Evolutionary conservation across 192 early-diverging fungal species (phyloP).

Genomic region (Coemansia sp.): DNA sequence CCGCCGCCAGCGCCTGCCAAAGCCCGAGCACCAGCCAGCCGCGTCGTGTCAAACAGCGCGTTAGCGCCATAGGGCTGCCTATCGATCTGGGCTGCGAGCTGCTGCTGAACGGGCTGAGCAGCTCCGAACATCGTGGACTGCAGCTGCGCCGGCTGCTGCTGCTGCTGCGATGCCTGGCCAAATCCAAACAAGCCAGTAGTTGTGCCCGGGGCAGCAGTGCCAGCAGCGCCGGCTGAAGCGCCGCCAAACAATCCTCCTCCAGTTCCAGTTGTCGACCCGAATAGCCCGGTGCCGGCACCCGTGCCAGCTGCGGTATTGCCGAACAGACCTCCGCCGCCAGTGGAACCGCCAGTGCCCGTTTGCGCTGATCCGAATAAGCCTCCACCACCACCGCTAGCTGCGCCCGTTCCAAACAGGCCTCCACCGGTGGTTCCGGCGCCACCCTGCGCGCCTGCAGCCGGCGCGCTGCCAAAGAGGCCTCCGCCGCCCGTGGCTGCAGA

Average conservation of each 20-base stretch:
- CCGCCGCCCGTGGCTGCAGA: not conserved
- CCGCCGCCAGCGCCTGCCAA: not conserved
- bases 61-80: conserved; percentile 87
- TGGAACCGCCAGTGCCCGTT: conserved; percentile 15
- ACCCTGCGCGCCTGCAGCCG: conserved; percentile 15
- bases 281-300: conserved; percentile 14
- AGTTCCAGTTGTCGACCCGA: conserved; percentile 8
- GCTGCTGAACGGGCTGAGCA: not conserved
- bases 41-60: conserved; percentile 70
- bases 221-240: not conserved
- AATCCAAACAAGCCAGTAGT: conserved; percentile 15
- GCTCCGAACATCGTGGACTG: conserved; percentile 36
- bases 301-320: conserved; percentile 14
- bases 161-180: conserved; percentile 19
- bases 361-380: conserved; percentile 17
- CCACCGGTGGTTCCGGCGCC: conserved; percentile 3
- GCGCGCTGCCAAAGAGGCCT: conserved; percentile 17
- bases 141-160: conserved; percentile 30
- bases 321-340: conserved; percentile 25
- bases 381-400: not conserved
- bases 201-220: not conserved
- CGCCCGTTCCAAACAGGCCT: conserved; percentile 9
- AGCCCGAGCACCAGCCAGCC: conserved; percentile 14
- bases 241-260: conserved; percentile 7
- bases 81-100: conserved; percentile 77